Evolutionary conservation across 495 filamentous ascomycete genomes (phyloP), one percentile per base, ranked within the genome.

Genomic region (Cudoniella acicularis): DNA sequence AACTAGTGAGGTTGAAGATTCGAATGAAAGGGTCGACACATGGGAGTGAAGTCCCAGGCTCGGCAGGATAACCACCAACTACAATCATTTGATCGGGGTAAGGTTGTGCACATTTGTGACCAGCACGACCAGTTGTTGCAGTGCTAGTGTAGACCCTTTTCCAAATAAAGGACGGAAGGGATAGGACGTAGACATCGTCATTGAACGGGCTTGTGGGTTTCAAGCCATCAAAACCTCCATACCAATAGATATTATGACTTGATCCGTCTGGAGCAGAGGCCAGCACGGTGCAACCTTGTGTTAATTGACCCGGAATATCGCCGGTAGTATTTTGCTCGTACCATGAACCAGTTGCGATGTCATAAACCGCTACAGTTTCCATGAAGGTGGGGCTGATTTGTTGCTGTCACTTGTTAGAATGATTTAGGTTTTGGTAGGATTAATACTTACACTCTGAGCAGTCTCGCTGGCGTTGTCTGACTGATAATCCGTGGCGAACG

Each of bases 121-220:
- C 78, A 18, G 75, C 82, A 30, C 88, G 81, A 10, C 72, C 83
- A 55, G 83, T 82, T 10, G 49, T 62, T 2, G 49, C 45, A 0
- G 56, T 72, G 2, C 86, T 81, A 0, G 67, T 69, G 27, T 79
- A 76, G 11, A 85, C 76, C 62, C 83, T 80, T 36, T 81, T 81
- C 89, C 89, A 93, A n/a, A 73, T 82, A 69, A 93, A 92, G 0
- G 87, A 83, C 0, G 90, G 89, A 16, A 92, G 67, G 0, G 88
- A 89, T 23, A 93, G 67, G 11, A 91, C 79, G 69, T 87, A 91
- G 13, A 92, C 84, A 52, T 89, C 84, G 61, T 89, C 87, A 10
- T 70, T 82, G 41, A 75, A 79, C 58, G 10, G 65, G 26, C 10
- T 40, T 41, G 2, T 23, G 43, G 1, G n/a, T n/a, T n/a, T 61